phyloP scores from a whole-genome alignment of 2,329 filamentous ascomycete species.

The Capronia americana region DNA sequence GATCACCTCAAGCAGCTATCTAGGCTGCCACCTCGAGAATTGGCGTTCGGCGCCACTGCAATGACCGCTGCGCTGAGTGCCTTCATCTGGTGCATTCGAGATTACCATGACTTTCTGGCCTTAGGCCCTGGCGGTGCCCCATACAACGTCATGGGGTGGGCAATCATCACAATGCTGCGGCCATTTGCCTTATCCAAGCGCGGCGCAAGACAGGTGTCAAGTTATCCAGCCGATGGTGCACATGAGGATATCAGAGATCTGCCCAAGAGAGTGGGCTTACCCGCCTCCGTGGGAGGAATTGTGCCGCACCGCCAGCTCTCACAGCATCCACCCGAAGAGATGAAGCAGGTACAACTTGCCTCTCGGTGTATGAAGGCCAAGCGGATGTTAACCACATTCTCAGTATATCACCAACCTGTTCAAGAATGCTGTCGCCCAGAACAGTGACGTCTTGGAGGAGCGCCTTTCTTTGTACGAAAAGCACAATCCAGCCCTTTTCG shows the following conservation, averaged over 20 bases:
- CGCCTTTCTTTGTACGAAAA: conserved; percentile 21
- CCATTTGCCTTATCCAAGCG: conserved; percentile 18
- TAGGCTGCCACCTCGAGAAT: background rate
- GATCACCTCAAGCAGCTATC: conserved; percentile 9
- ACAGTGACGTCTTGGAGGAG: conserved; percentile 17
- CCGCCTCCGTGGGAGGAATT: conserved; percentile 74
- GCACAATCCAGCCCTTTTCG: conserved; percentile 20
- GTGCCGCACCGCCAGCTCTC: conserved; percentile 80
- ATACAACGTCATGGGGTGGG: conserved; percentile 46
- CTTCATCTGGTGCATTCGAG: conserved; percentile 31
- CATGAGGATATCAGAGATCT: conserved; percentile 57
- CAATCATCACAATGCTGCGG: conserved; percentile 27
- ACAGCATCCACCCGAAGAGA: conserved; percentile 63
- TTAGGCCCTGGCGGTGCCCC: conserved; percentile 47
- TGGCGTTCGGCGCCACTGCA: background rate
- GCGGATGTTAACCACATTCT: background rate
- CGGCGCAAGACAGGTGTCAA: conserved; percentile 7
- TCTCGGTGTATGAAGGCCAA: background rate
- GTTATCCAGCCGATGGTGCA: conserved; percentile 17
- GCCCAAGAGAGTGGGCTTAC: conserved; percentile 66
- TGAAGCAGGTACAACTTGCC: conserved; percentile 46
- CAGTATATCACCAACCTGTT: conserved; percentile 22
- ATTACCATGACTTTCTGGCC: conserved; percentile 46
- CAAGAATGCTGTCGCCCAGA: conserved; percentile 43
- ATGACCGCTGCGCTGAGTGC: conserved; percentile 1